Evolutionary conservation across 2,329 filamentous ascomycete genomes (phyloP), one percentile per base, ranked within the genome.

Genomic region (Xylaria sp.): DNA sequence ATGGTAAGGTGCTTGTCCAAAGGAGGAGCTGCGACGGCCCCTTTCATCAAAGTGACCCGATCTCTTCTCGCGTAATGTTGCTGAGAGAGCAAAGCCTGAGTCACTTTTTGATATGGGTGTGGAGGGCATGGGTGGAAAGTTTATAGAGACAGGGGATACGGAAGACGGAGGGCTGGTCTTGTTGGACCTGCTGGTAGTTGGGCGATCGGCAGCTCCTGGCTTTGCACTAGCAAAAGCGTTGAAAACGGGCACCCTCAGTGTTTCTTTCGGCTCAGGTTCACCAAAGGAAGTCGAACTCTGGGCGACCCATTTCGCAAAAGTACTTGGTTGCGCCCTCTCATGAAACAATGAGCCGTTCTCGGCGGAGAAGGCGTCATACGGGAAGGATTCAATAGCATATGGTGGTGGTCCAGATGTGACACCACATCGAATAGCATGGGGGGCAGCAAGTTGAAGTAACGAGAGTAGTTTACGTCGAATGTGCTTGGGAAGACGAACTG

Each of bases 331-430:
- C 0, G 94, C 87, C 72, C 86, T 89, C 23, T 92, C 86, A 49
- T 90, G 91, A 80, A 97, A 98, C 2, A 97, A 85, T 0, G 91
- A 87, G 39, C 91, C 87, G 72, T 93, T 94, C 80, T 99, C 96
- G 0, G 92, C 94, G 23, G 94, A 92, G 78, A 97, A 98, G 2
- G 92, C 88, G 79, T 98, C 93, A 77, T 92, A 93, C 0, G 96
- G 96, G 78, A 93, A 99, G 0, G 94, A 92, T 80, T 99, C 96
- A 64, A 97, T 89, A 3, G 94, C 94, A 80, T 98, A 98, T 3
- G 93, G 91, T 41, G 96, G 96, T 23, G 96, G 94, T 0, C 95
- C 96, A n/a, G 90, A 88, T 1, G 91, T 85, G 2, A 99, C 94
- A 48, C 95, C 94, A 76, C 90, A 98, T 67, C 92, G 91, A 76